Base-by-base conservation (phyloP, 2,329 filamentous ascomycete species). In the Aspergillus unguis region DNA sequence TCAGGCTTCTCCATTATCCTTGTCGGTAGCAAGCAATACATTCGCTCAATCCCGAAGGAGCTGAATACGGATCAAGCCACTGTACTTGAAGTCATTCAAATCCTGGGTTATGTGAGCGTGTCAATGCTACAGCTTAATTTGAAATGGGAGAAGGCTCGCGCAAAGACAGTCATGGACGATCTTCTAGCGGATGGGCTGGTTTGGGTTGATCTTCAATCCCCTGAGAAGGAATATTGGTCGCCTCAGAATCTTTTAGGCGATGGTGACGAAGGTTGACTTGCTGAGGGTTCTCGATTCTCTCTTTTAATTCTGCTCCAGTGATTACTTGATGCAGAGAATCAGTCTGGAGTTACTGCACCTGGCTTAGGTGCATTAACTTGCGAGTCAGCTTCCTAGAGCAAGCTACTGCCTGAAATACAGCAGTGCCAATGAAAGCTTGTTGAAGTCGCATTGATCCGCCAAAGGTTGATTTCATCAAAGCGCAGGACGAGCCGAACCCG, bases 51-150 rank as follows among this genome's bases (percentile, higher is more conserved):
- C 37, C 94, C 94, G 1, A 94, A 95, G 70, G 94, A 99, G 74
- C 80, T 99, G 57, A 96, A 95, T 69, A 92, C 85, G 10, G 94
- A 99, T 69, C 94, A 99, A 76, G 89, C 88, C 45, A 89, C 87
- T 2, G 92, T 96, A 9, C 81, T 99, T 5, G 94, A 97, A 76
- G 92, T 88, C 1, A 90, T 90, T 6, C 90, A 96, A 71, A 79
- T 96, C 7, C 77, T 96, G 7, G 92, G 94, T 1, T 96, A 90
- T 66, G 88, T 97, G 47, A 95, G 87, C 53, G 83, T 95, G 11
- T 88, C 87, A 1, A 95, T 97, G 88, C 75, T 99, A 50, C 86
- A 88, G 73, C 75, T 87, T 46, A 99, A 99, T 68, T 74, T 99
- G 28, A 81, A 79, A 11, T 99, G 94, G 94, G 86, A 92, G 60